These are phyloP conservation scores for Rosa lucieae DNA, from an alignment of 306 rosid species.

Conservation along the genomic window DNA sequence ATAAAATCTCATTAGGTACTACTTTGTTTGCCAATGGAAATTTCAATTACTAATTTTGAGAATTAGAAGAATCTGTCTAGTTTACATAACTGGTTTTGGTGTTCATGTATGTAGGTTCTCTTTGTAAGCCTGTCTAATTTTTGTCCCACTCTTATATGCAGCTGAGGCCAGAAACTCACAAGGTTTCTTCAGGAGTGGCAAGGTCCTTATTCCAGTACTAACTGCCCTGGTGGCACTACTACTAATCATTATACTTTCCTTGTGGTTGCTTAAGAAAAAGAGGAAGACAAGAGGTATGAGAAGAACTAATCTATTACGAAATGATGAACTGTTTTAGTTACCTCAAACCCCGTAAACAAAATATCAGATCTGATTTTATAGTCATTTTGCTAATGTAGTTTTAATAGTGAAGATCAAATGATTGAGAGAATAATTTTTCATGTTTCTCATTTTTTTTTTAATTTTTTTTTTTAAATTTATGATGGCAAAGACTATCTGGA, in stretches of 20 bases:
- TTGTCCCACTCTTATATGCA: slow-evolving; percentile 8
- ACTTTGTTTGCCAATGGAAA: background rate
- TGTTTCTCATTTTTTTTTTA: too few species aligned
- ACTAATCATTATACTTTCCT: background rate
- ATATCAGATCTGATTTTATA: too few species aligned
- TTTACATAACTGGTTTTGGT: background rate
- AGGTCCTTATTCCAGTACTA: background rate
- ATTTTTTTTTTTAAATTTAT: background rate
- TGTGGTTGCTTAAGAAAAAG: slow-evolving; percentile 7
- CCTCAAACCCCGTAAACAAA: too few species aligned
- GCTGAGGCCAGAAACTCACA: background rate
- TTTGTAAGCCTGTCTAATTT: background rate
- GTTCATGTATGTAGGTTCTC: background rate
- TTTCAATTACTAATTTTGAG: background rate
- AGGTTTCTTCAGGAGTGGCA: background rate
- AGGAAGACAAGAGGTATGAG: slow-evolving; percentile 14
- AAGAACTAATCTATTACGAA: background rate
- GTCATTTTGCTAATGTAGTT: too few species aligned
- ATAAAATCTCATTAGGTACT: slow-evolving; percentile 20
- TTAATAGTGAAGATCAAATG: background rate
- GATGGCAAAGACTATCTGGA: background rate
- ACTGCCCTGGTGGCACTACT: background rate
- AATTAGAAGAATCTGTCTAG: background rate
- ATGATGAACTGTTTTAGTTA: background rate
- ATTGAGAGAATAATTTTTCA: background rate